A percentile compares a stretch with the other conserved stretches of the same genome.
phyloP scores from a whole-genome alignment of 306 rosid genomes.

The Pueraria montana region DNA sequence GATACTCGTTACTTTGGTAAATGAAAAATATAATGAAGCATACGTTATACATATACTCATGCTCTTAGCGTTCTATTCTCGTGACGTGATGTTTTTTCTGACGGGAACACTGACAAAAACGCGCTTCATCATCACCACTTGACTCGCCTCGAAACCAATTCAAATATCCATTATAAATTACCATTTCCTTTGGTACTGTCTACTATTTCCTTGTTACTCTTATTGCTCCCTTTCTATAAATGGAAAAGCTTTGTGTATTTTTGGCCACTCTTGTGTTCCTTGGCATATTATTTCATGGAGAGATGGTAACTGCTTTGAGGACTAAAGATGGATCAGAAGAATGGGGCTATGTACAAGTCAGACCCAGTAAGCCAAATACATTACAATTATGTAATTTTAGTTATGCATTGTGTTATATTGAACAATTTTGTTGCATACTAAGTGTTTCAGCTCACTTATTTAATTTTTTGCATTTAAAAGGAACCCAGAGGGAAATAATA shows the following conservation, averaged over 20 bases:
- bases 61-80: background rate
- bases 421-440: background rate
- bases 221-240: constrained; percentile 40
- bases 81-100: background rate
- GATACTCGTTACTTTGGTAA: too few species aligned
- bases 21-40: too few species aligned
- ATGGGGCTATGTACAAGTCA: constrained; percentile 84
- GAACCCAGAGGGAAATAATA: too few species aligned
- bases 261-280: constrained; percentile 48
- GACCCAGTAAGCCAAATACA: constrained; percentile 83
- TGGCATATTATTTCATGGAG: constrained; percentile 46
- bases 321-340: constrained; percentile 68
- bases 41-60: background rate
- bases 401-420: background rate
- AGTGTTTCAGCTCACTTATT: background rate
- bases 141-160: constrained; percentile 1
- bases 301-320: constrained; percentile 39
- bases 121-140: background rate
- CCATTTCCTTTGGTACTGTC: too few species aligned
- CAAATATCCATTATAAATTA: background rate
- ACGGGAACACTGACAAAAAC: background rate
- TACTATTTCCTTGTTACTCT: background rate
- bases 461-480: too few species aligned
- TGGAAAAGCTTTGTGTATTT: constrained; percentile 49
- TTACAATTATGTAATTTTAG: background rate